Base-by-base conservation (phyloP, 2,329 filamentous ascomycete genomes). In the Trichocomaceae sp. region DNA sequence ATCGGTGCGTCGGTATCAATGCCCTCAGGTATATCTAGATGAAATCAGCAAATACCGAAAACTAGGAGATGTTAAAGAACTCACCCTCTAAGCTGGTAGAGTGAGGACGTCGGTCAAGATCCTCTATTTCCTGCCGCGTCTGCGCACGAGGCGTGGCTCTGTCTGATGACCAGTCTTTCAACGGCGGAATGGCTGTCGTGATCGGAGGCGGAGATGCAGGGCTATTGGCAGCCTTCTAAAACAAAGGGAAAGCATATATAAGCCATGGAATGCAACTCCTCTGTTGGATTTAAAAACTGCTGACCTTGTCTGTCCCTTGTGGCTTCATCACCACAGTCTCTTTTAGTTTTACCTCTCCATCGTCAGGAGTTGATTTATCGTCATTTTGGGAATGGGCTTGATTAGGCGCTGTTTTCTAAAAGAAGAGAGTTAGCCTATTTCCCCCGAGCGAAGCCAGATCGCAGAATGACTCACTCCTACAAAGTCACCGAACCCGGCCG, bases 101-200 rank as follows among this genome's bases (percentile, higher is more conserved):
- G 20, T 86, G 82, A 54, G 73, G 71, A 54, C 73, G 77, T 55
- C 75, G 69, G 26, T 83, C 64, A 22, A 76, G 66, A 39, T 71
- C 76, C 54, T 85, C 81, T 59, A 89, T 81, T 57, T 95, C 89
- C 62, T 90, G 82, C 52, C 89, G 75, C 53, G 89, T 92, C 66
- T 95, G 89, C 2, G 90, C 90, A 62, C 85, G 83, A 8, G 91
- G 91, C 1, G 91, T 96, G 45, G 85, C 81, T 61, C 79, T 80
- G 53, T 89, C 85, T 31, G 83, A 85, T 31, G 83, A 67, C 64
- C 82, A 86, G 66, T 86, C 90, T 52, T 78, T 74, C 17, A 79
- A 76, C 45, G 81, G 83, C 55, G 83, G 81, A 22, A 95, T 78
- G 61, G 88, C 80, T 22, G 90, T 95, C 29, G 86, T 85, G 46